Percentiles rank a stretch among this genome's conserved stretches.
Evolutionary conservation across 495 filamentous ascomycete genomes (phyloP).

Genomic region (Rusavskia elegans): DNA sequence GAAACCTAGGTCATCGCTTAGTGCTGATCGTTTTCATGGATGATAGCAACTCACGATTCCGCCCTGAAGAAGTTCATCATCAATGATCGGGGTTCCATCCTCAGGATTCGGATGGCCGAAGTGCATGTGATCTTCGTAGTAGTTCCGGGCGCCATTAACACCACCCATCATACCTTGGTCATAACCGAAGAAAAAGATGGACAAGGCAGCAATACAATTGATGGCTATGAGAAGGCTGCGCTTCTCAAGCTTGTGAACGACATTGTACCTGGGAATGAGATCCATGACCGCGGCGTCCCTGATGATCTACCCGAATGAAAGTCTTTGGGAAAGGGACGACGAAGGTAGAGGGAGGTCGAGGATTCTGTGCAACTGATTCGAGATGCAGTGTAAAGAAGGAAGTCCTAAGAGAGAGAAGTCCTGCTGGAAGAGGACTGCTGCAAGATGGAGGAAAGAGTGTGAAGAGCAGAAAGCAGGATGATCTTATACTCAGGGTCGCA

Average conservation of each 20-base stretch:
- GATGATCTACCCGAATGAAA: not conserved
- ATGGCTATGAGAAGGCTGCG: constrained; percentile 44
- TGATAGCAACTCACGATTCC: constrained; percentile 34
- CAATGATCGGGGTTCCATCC: constrained; percentile 36
- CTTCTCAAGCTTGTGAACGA: constrained; percentile 48
- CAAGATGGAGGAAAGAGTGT: not conserved
- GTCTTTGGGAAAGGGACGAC: not conserved
- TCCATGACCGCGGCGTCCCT: constrained; percentile 6
- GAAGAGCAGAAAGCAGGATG: not conserved
- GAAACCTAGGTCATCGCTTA: constrained; percentile 15
- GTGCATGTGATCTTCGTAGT: constrained; percentile 43
- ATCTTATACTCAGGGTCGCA: not conserved
- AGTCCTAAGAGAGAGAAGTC: not conserved
- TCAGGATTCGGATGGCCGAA: constrained; percentile 41
- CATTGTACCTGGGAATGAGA: constrained; percentile 35
- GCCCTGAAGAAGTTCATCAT: constrained; percentile 47
- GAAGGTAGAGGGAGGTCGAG: not conserved
- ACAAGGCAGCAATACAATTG: constrained; percentile 46
- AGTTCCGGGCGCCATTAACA: constrained; percentile 50
- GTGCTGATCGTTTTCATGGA: not conserved
- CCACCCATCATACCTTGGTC: constrained; percentile 65
- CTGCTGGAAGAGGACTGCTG: not conserved
- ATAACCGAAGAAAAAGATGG: constrained; percentile 48
- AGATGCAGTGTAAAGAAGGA: not conserved
- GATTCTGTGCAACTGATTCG: not conserved